phyloP scores from a whole-genome alignment of 2,329 filamentous ascomycete species.

The Coniella vitis region DNA sequence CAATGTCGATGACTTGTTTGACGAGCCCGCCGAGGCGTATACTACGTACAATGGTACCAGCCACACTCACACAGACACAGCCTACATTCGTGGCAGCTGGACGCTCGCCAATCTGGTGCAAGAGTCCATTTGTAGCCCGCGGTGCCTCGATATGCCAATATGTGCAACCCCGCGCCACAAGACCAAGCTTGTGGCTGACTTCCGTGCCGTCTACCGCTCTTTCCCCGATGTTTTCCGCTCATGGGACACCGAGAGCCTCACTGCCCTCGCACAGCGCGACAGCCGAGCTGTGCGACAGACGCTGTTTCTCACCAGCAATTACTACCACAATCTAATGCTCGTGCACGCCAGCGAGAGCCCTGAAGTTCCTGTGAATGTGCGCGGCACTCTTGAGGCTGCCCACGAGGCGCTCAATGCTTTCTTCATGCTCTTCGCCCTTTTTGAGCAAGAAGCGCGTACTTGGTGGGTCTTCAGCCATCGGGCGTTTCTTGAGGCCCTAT shows the following conservation, averaged over 20 bases:
- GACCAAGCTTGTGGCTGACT: slow-evolving; percentile 61
- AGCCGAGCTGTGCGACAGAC: slow-evolving; percentile 67
- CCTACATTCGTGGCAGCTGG: slow-evolving; percentile 72
- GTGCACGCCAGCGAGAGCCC: slow-evolving; percentile 65
- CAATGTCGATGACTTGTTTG: slow-evolving; percentile 63
- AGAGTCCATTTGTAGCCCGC: slow-evolving; percentile 66
- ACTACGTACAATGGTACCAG: slow-evolving; percentile 44
- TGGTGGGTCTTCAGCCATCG: slow-evolving; percentile 85
- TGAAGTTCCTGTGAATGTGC: slow-evolving; percentile 57
- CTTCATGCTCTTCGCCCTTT: slow-evolving; percentile 63
- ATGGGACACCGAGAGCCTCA: slow-evolving; percentile 56
- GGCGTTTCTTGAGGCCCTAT: slow-evolving; percentile 69
- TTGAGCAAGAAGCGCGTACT: slow-evolving; percentile 65
- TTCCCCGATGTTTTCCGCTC: slow-evolving; percentile 66
- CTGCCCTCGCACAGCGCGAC: slow-evolving; percentile 49
- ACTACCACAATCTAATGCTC: slow-evolving; percentile 76
- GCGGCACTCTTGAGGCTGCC: slow-evolving; percentile 66
- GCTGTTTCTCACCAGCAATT: slow-evolving; percentile 73
- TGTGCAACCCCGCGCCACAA: slow-evolving; percentile 63
- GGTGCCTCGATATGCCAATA: slow-evolving; percentile 67
- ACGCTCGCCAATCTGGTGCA: slow-evolving; percentile 72
- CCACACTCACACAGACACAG: slow-evolving; percentile 58
- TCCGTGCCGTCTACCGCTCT: slow-evolving; percentile 63
- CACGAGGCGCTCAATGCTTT: slow-evolving; percentile 69
- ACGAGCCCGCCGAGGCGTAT: slow-evolving; percentile 39